phyloP scores from a whole-genome alignment of 2,329 filamentous ascomycete genomes.

The Albifimbria verrucaria region DNA sequence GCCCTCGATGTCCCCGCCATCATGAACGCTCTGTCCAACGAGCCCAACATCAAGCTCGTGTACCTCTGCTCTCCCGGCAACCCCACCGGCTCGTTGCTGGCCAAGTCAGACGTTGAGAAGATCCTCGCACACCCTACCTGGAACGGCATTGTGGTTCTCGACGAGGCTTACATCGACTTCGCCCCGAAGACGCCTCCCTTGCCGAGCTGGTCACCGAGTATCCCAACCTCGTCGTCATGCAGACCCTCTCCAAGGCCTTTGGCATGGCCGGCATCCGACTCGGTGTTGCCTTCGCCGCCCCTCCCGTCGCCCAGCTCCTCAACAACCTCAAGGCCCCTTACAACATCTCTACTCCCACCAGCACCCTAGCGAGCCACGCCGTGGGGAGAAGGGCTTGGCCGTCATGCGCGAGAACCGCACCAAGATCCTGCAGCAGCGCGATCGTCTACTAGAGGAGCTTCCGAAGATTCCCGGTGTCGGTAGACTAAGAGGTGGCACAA shows the following conservation, averaged over 20 bases:
- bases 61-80: slow-evolving; percentile 97
- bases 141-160: slow-evolving; percentile 91
- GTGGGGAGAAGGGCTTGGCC: slow-evolving; percentile 63
- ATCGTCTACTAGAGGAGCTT: slow-evolving; percentile 71
- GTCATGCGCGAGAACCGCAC: slow-evolving; percentile 70
- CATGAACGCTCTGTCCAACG: slow-evolving; percentile 56
- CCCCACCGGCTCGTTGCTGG: slow-evolving; percentile 77
- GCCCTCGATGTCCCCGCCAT: slow-evolving; percentile 70
- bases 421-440: slow-evolving; percentile 71
- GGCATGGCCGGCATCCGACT: slow-evolving; percentile 91
- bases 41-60: slow-evolving; percentile 72
- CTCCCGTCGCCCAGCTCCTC: slow-evolving; percentile 71
- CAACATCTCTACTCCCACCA: slow-evolving; percentile 88
- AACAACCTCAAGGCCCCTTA: slow-evolving; percentile 96
- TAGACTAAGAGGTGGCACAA: slow-evolving; percentile 72
- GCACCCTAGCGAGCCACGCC: slow-evolving; percentile 72
- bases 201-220: slow-evolving; percentile 90
- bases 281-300: slow-evolving; percentile 77
- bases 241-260: slow-evolving; percentile 97
- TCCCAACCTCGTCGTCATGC: slow-evolving; percentile 96
- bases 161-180: slow-evolving; percentile 97
- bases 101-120: slow-evolving; percentile 68
- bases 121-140: slow-evolving; percentile 84
- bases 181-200: slow-evolving; percentile 72
- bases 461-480: slow-evolving; percentile 76